phyloP scores from a whole-genome alignment of 2,329 filamentous ascomycete genomes.

The Cercospora sojina region DNA sequence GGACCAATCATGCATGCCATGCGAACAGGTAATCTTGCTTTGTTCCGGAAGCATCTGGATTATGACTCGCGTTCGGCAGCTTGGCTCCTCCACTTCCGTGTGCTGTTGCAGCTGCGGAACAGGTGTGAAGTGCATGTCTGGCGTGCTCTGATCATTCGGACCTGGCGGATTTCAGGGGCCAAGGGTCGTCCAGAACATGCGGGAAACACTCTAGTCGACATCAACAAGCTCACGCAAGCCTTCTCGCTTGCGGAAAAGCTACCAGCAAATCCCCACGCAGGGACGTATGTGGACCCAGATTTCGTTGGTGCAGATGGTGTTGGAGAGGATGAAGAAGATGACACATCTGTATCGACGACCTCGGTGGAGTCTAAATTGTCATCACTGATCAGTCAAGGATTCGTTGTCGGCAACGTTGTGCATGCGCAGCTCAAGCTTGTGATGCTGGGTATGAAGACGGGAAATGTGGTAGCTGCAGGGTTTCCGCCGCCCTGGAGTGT shows the following conservation, averaged over 20 bases:
- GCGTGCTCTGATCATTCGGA: constrained; percentile 75
- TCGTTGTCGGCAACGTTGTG: constrained; percentile 81
- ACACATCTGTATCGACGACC: constrained; percentile 51
- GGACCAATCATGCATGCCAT: constrained; percentile 71
- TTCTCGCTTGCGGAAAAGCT: constrained; percentile 65
- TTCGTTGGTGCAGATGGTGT: constrained; percentile 43
- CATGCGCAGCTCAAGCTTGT: constrained; percentile 76
- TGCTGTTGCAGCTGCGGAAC: constrained; percentile 73
- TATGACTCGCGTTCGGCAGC: constrained; percentile 54
- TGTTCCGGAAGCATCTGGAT: constrained; percentile 69
- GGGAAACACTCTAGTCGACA: constrained; percentile 68
- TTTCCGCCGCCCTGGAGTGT: constrained; percentile 75
- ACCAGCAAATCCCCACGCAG: constrained; percentile 35
- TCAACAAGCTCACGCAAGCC: constrained; percentile 65
- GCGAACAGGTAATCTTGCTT: constrained; percentile 68
- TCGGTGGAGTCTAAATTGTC: constrained; percentile 68
- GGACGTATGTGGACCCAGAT: constrained; percentile 48
- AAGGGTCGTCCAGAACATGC: constrained; percentile 47
- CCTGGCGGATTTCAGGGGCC: constrained; percentile 76
- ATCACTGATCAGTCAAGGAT: constrained; percentile 73
- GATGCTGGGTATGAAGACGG: constrained; percentile 65
- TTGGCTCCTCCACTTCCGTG: constrained; percentile 74
- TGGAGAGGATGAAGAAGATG: constrained; percentile 16
- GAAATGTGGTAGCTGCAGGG: constrained; percentile 62
- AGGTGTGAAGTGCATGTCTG: constrained; percentile 79